Conservation (phyloP, 371 early-diverging fungal species). For the Mortierella sp. region DNA sequence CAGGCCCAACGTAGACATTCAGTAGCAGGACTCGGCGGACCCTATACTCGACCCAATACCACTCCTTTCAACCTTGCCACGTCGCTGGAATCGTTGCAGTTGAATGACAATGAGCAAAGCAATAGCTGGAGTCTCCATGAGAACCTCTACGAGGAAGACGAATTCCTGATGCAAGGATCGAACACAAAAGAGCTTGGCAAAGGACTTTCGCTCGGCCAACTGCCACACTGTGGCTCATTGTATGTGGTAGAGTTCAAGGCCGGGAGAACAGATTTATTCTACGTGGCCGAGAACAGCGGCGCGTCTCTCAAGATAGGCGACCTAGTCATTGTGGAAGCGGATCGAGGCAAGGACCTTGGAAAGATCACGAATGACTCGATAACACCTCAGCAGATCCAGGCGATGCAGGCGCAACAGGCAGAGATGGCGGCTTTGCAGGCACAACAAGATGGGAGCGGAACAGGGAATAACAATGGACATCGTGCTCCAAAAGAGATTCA, state of each 20-base stretch:
- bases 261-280: conserved; percentile 83
- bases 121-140: conserved; percentile 19
- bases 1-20: conserved; percentile 58
- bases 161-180: conserved; percentile 6
- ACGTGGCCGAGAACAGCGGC: conserved; percentile 62
- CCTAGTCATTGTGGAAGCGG: conserved; percentile 93
- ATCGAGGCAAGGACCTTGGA: conserved; percentile 96
- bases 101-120: conserved; percentile 34
- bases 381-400: conserved; percentile 64
- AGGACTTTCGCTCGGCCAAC: conserved; percentile 58
- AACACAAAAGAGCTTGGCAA: conserved; percentile 56
- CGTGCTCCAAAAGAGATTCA: conserved; percentile 74
- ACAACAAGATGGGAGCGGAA: conserved; percentile 42
- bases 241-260: conserved; percentile 90
- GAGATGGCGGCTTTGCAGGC: conserved; percentile 30
- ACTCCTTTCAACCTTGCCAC: conserved; percentile 35
- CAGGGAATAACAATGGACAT: conserved; percentile 13
- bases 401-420: conserved; percentile 72
- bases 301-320: conserved; percentile 71
- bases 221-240: conserved; percentile 65
- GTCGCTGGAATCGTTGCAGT: conserved; percentile 47
- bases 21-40: conserved; percentile 57
- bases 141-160: conserved; percentile 17
- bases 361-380: conserved; percentile 78
- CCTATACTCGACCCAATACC: conserved; percentile 29